phyloP scores from a whole-genome alignment of 306 rosid species.

The Phaseolus lunatus region DNA sequence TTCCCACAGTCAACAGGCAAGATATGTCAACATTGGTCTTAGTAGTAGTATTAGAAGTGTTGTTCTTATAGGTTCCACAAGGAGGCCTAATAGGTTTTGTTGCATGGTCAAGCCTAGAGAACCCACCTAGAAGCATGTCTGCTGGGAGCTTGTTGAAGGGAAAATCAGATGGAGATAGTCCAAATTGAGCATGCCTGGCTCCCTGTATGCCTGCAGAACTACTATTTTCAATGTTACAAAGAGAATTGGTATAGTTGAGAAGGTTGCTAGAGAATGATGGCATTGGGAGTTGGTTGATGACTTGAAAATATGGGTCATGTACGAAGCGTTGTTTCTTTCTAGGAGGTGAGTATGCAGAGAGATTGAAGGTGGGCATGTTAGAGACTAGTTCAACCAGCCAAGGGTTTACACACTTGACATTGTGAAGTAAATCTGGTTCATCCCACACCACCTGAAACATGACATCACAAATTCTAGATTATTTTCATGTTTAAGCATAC shows the following conservation, averaged over 20 bases:
- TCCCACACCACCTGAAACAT: conserved; percentile 87
- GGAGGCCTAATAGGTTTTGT: conserved; percentile 52
- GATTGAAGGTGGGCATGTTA: conserved; percentile 73
- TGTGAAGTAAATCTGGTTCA: conserved; percentile 95
- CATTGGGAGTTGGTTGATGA: conserved; percentile 68
- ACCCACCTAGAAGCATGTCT: conserved; percentile 57
- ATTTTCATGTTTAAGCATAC: conserved; percentile 1
- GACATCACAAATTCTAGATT: conserved; percentile 17
- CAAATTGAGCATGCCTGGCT: conserved; percentile 99
- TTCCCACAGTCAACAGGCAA: conserved; percentile 66
- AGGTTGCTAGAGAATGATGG: conserved; percentile 61
- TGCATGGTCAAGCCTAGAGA: conserved; percentile 57
- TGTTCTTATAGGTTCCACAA: conserved; percentile 45
- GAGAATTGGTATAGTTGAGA: conserved; percentile 57
- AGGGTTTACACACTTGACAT: conserved; percentile 90
- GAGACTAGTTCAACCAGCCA: conserved; percentile 91
- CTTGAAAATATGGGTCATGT: conserved; percentile 62
- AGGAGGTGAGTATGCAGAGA: conserved; percentile 79
- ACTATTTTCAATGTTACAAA: conserved; percentile 55
- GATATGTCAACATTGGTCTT: conserved; percentile 61
- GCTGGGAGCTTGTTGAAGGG: conserved; percentile 62
- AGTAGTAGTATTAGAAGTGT: background rate
- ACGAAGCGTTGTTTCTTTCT: conserved; percentile 74
- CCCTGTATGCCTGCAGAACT: conserved; percentile 96
- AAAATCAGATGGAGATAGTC: conserved; percentile 68